Percentiles rank a stretch among this genome's conserved stretches.
These are phyloP conservation scores for Taphrina pruni DNA, from an alignment of 1,139 yeast species.

Conservation along the genomic window DNA sequence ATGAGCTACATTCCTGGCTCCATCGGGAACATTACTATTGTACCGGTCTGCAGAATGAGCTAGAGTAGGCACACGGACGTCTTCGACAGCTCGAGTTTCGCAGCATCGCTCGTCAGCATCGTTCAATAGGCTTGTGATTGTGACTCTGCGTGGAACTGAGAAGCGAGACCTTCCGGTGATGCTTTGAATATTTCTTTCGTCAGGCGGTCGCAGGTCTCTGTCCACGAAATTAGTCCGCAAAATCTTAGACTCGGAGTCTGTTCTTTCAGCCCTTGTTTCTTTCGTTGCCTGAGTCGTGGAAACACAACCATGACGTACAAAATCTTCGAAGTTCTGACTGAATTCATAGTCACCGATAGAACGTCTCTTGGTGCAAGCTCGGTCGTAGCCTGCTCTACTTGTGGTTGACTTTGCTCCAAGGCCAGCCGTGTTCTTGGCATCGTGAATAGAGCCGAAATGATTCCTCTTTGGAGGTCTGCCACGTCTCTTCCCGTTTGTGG, in stretches of 20 bases:
- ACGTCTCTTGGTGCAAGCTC: constrained; percentile 10
- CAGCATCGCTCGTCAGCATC: not conserved
- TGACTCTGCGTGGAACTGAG: not conserved
- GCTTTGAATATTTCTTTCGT: too few relatives aligned
- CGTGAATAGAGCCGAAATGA: not conserved
- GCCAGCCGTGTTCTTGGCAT: not conserved
- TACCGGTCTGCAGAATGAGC: not conserved
- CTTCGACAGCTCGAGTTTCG: not conserved
- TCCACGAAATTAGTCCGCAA: too few relatives aligned
- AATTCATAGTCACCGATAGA: constrained; percentile 27
- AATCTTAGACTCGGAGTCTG: not conserved
- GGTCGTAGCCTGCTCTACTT: not conserved
- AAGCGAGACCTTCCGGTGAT: not conserved
- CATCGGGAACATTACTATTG: not conserved
- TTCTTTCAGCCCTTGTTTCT: not conserved
- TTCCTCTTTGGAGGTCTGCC: constrained; percentile 7
- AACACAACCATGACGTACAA: not conserved
- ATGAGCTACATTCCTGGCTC: not conserved
- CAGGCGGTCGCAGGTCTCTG: too few relatives aligned
- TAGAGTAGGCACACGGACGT: too few relatives aligned
- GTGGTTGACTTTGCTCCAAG: not conserved
- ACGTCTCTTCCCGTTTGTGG: constrained; percentile 13
- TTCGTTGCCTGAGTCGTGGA: not conserved
- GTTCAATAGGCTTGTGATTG: constrained; percentile 9
- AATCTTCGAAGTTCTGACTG: constrained; percentile 17